Conservation (phyloP, 345 rosid species). For the Aquilaria sinensis region DNA sequence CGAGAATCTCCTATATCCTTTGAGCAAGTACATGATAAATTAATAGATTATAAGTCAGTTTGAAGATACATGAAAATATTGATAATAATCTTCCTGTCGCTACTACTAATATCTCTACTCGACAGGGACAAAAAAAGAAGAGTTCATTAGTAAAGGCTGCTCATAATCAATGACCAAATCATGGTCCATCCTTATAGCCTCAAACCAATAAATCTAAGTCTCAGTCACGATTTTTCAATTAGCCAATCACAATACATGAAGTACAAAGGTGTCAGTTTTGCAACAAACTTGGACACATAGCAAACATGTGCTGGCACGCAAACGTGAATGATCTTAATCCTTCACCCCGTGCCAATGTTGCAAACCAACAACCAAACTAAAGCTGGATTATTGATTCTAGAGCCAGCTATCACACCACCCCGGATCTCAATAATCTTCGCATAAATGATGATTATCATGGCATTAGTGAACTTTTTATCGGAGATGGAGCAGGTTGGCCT, state of each 20-base stretch:
- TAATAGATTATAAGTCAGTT: neutral
- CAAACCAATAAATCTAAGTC: neutral
- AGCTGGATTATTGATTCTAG: neutral
- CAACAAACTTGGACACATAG: neutral
- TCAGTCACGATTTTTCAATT: neutral
- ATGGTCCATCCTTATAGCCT: too few relatives aligned
- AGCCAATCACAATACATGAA: neutral
- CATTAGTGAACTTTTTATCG: neutral
- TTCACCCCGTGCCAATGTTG: too few relatives aligned
- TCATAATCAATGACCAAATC: too few relatives aligned
- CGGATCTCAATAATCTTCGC: neutral
- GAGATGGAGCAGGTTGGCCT: slow-evolving; percentile 1
- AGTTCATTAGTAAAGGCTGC: too few relatives aligned
- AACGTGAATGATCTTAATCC: neutral
- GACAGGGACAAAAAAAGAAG: neutral
- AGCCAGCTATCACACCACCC: neutral
- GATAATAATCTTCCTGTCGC: neutral
- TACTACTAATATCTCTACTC: neutral
- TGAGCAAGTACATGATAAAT: neutral
- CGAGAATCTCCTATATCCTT: neutral
- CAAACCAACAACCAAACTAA: too few relatives aligned
- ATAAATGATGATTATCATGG: neutral
- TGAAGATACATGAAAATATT: neutral
- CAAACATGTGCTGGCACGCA: neutral
- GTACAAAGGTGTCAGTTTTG: neutral